Base-by-base conservation (phyloP, 2,329 filamentous ascomycete genomes). In the Pseudogymnoascus sp. region DNA sequence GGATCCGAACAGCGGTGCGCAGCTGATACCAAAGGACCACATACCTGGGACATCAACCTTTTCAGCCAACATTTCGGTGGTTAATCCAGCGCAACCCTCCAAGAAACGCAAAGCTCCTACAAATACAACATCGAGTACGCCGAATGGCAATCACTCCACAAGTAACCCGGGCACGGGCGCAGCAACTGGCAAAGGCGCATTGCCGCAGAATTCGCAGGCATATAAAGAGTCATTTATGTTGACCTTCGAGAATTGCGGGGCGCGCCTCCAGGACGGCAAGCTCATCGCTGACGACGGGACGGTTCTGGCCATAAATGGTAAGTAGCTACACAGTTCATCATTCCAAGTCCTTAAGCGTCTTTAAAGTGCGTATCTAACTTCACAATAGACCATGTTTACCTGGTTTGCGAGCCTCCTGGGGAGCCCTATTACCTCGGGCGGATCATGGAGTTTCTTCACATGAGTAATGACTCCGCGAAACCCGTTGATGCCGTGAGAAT, bases 351-450 rank as follows among this genome's bases (percentile, higher is more conserved):
- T 60, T 62, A 60, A 60, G 64, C 60, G 64, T 59, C 29, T 64
- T 63, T 60, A 8, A 26, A 53, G 14, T 35, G 26, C 40, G 31
- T 61, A 35, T 64, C 67, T 71, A 67, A 71, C 63, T 33, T 21
- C 19, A 62, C 16, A 61, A 24, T 72, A 89, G 87, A 90, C 76
- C 86, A 97, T 79, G 91, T 96, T 69, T 99, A 97, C 80, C 85
- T 97, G 67, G 89, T 99, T 67, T 97, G 93, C 77, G 95, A 99
- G 77, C 95, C 95, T 61, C 95, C 95, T 14, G 95, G 95, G 62
- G 95, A 99, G 77, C 95, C 95, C 63, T 99, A 99, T 78, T 99
- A 99, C 75, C 81, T 99, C 68, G 95, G 90, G 67, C 90, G 95
- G 70, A 95, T 99, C 75, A 99, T 99, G 95, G 93, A 99, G 75